phyloP scores from a whole-genome alignment of 805 yeast genomes.

The Saccharomyces eubayanus region DNA sequence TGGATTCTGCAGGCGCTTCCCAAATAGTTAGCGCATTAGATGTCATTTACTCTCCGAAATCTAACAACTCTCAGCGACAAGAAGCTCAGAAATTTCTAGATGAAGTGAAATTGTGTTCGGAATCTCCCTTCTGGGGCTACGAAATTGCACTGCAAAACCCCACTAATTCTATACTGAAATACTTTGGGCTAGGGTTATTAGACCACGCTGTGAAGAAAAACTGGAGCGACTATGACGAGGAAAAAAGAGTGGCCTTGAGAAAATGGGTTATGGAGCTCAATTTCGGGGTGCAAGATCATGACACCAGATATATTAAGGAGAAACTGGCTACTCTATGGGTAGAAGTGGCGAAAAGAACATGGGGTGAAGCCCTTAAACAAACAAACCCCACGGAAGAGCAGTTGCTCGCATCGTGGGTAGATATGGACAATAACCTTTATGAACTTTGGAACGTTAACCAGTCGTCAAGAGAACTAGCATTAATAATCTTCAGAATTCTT shows the following conservation, averaged over 20 bases:
- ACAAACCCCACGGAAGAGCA: slow-evolving; percentile 33
- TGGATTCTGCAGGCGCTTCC: slow-evolving; percentile 60
- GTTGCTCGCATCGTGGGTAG: slow-evolving; percentile 63
- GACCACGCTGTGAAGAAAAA: slow-evolving; percentile 58
- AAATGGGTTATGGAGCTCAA: slow-evolving; percentile 81
- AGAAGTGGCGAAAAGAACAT: slow-evolving; percentile 75
- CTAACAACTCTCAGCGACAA: slow-evolving; percentile 49
- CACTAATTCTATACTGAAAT: slow-evolving; percentile 66
- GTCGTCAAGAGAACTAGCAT: slow-evolving; percentile 63
- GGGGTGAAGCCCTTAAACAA: slow-evolving; percentile 67
- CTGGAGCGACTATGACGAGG: slow-evolving; percentile 47
- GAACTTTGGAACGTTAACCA: slow-evolving; percentile 62
- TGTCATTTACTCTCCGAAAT: slow-evolving; percentile 57
- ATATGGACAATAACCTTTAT: slow-evolving; percentile 74
- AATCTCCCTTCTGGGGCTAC: slow-evolving; percentile 89
- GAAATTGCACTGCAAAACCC: slow-evolving; percentile 62
- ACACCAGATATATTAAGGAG: slow-evolving; percentile 86
- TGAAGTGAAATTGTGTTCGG: slow-evolving; percentile 62
- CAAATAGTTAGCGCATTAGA: slow-evolving; percentile 76
- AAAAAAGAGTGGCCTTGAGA: slow-evolving; percentile 60
- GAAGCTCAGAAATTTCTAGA: slow-evolving; percentile 65
- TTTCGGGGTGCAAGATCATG: slow-evolving; percentile 46
- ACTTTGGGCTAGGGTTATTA: slow-evolving; percentile 77
- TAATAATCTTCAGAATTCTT: slow-evolving; percentile 72
- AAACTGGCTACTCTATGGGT: slow-evolving; percentile 90